Conservation (phyloP, 495 filamentous ascomycete species). For the Aeminium ludgeri region DNA sequence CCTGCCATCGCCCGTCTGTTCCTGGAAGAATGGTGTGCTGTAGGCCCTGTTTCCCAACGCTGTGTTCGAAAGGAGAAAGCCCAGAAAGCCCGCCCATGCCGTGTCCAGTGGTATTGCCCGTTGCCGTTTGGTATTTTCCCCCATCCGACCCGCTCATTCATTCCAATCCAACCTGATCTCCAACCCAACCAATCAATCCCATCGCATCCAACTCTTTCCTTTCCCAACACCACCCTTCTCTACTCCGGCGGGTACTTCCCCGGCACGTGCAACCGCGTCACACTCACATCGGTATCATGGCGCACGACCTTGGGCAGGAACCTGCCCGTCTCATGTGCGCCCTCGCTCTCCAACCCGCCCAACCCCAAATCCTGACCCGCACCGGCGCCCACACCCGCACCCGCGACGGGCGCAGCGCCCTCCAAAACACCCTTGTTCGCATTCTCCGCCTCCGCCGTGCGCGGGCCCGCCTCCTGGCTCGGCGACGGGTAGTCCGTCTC, state of each 20-base stretch:
- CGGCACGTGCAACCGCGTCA: slow-evolving; percentile 24
- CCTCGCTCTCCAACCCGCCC: slow-evolving; percentile 7
- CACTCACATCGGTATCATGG: slow-evolving; percentile 24
- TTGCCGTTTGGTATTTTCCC: too few relatives aligned
- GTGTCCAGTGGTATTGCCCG: too few relatives aligned
- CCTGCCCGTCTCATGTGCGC: slow-evolving; percentile 13
- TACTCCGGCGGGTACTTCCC: slow-evolving; percentile 18
- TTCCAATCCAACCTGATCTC: too few relatives aligned
- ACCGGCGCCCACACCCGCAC: background rate
- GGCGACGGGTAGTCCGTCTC: background rate
- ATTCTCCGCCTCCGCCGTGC: background rate
- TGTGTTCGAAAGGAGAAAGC: too few relatives aligned
- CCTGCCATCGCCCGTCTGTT: too few relatives aligned
- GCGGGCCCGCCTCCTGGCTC: background rate
- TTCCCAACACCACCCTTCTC: background rate
- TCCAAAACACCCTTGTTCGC: background rate
- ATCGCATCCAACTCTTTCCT: background rate
- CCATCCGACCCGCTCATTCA: too few relatives aligned
- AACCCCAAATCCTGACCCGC: background rate
- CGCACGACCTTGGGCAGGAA: slow-evolving; percentile 18
- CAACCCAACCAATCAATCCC: too few relatives aligned
- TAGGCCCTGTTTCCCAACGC: too few relatives aligned
- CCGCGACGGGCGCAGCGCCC: background rate
- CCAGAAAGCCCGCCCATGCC: too few relatives aligned
- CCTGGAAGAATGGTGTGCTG: too few relatives aligned